Conservation (phyloP, 116 monocot genomes). For the Posidonia oceanica region DNA sequence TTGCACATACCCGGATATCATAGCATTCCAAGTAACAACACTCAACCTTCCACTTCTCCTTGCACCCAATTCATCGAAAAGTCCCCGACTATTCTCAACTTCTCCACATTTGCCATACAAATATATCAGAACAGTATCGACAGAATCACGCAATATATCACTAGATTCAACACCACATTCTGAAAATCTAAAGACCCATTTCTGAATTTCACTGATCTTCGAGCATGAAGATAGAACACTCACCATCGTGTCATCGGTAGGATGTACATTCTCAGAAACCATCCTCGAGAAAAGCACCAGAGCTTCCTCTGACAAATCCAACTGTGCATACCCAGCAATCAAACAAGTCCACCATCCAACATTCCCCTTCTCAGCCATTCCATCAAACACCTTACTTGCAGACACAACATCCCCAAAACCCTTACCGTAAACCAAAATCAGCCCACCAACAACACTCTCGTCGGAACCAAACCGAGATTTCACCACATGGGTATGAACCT, state of each 20-base stretch:
- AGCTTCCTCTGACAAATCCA: conserved; percentile 8
- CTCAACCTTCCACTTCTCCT: conserved; percentile 8
- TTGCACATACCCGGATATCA: conserved; percentile 15
- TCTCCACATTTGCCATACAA: conserved; percentile 15
- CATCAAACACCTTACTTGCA: conserved; percentile 20
- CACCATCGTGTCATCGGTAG: conserved; percentile 27
- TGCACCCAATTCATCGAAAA: conserved; percentile 11
- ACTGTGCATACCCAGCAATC: conserved; percentile 14
- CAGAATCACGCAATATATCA: background rate
- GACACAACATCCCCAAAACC: conserved; percentile 10
- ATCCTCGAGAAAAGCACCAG: conserved; percentile 22
- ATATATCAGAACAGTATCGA: conserved; percentile 20
- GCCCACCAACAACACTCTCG: conserved; percentile 8
- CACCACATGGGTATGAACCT: conserved; percentile 15
- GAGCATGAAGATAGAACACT: conserved; percentile 25
- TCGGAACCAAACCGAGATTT: conserved; percentile 12
- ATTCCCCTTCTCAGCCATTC: conserved; percentile 11
- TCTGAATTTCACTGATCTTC: conserved; percentile 9
- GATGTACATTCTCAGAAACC: conserved; percentile 8
- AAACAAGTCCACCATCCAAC: conserved; percentile 23
- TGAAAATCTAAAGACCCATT: conserved; percentile 6
- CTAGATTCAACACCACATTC: background rate
- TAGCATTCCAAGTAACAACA: conserved; percentile 22
- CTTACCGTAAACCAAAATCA: conserved; percentile 17
- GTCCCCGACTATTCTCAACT: conserved; percentile 10